Conservation (phyloP, 192 early-diverging fungal species). For the Coemansia biformis region DNA sequence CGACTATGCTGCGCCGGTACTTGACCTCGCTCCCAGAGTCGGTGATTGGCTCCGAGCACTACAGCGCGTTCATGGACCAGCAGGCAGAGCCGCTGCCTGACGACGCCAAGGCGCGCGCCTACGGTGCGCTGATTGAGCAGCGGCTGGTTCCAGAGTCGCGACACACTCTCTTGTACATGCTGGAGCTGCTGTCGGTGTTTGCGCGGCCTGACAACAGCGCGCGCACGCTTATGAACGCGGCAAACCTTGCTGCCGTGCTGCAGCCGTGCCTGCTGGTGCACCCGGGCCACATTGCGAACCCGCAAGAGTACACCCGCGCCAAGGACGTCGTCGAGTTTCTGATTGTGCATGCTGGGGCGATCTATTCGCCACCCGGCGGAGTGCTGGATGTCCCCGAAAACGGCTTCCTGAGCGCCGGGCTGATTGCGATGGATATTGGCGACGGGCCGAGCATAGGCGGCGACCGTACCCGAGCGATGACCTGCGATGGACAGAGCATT, state of each 20-base stretch:
- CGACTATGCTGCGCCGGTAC: slow-evolving; percentile 67
- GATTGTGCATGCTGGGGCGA: slow-evolving; percentile 48
- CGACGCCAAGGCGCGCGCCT: slow-evolving; percentile 39
- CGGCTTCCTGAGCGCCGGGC: slow-evolving; percentile 12
- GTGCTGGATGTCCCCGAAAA: neutral
- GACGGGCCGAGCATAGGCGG: neutral
- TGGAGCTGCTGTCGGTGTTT: slow-evolving; percentile 57
- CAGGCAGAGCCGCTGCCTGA: slow-evolving; percentile 49
- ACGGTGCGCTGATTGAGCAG: slow-evolving; percentile 55
- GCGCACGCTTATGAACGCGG: slow-evolving; percentile 64
- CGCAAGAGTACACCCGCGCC: slow-evolving; percentile 70
- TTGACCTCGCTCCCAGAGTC: slow-evolving; percentile 67
- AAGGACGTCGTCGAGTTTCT: slow-evolving; percentile 71
- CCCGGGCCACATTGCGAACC: slow-evolving; percentile 62
- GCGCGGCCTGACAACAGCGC: slow-evolving; percentile 37
- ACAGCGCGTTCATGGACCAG: slow-evolving; percentile 61
- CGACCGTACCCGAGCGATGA: neutral
- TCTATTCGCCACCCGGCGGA: slow-evolving; percentile 6
- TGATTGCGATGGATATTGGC: slow-evolving; percentile 20
- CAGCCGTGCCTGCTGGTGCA: slow-evolving; percentile 72
- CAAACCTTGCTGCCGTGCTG: slow-evolving; percentile 71
- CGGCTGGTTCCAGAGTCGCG: slow-evolving; percentile 56
- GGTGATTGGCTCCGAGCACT: slow-evolving; percentile 63
- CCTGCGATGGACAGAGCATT: neutral
- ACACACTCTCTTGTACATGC: slow-evolving; percentile 63